Conservation (phyloP, 1,139 yeast genomes). For the Hyphopichia burtonii region DNA sequence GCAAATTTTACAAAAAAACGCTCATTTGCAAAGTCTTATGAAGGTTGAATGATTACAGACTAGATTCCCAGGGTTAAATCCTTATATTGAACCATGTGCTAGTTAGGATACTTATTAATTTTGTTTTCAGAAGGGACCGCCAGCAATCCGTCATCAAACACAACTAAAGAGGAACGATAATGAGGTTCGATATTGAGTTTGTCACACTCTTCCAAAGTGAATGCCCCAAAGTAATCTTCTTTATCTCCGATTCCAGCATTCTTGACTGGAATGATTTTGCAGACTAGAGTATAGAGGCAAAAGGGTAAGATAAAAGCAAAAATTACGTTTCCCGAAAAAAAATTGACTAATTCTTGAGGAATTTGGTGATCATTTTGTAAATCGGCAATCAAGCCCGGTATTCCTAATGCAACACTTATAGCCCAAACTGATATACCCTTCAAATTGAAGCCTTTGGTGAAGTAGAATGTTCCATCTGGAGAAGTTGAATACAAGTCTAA, state of each 20-base stretch:
- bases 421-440: slow-evolving; percentile 28
- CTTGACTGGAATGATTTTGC: slow-evolving; percentile 32
- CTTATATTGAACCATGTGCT: too few species aligned
- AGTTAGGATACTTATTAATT: too few species aligned
- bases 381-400: slow-evolving; percentile 13
- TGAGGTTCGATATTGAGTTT: slow-evolving; percentile 5
- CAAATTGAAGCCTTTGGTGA: slow-evolving; percentile 32
- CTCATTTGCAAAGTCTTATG: too few species aligned
- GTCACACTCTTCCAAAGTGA: slow-evolving; percentile 18
- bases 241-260: slow-evolving; percentile 32
- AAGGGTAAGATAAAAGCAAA: slow-evolving; percentile 42
- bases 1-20: too few species aligned
- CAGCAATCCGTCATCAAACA: background rate
- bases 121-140: background rate
- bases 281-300: slow-evolving; percentile 30
- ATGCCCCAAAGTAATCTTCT: slow-evolving; percentile 37
- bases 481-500: slow-evolving; percentile 13
- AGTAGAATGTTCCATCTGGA: slow-evolving; percentile 15
- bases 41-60: too few species aligned
- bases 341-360: slow-evolving; percentile 9
- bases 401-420: slow-evolving; percentile 15
- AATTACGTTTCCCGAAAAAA: slow-evolving; percentile 21
- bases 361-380: slow-evolving; percentile 5
- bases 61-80: too few species aligned
- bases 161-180: background rate